These are phyloP conservation scores for Periconia sp. DNA, from an alignment of 2,329 filamentous ascomycete species.

Conservation along the genomic window DNA sequence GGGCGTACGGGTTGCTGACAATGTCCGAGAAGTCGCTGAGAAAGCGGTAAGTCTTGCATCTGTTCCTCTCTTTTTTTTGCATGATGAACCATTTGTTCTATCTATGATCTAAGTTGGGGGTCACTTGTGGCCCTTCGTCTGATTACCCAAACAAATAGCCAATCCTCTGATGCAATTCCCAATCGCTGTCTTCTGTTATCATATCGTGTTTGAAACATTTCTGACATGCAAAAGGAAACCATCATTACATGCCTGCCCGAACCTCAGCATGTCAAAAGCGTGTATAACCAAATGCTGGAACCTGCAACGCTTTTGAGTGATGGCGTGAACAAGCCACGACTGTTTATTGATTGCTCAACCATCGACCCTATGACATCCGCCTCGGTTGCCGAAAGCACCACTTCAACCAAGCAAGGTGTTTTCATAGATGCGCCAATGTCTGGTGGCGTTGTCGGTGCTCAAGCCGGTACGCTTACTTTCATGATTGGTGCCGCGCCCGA, in stretches of 20 bases:
- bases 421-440: slow-evolving; percentile 98
- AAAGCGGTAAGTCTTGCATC: slow-evolving; percentile 59
- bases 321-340: slow-evolving; percentile 58
- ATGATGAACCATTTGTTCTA: slow-evolving; percentile 57
- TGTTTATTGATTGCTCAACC: slow-evolving; percentile 96
- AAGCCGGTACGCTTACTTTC: slow-evolving; percentile 86
- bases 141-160: slow-evolving; percentile 69
- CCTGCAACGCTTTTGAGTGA: slow-evolving; percentile 55
- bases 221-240: slow-evolving; percentile 63
- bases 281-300: slow-evolving; percentile 76
- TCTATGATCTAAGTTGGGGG: slow-evolving; percentile 76
- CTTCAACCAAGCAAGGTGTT: slow-evolving; percentile 65
- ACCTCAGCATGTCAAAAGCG: slow-evolving; percentile 80
- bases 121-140: slow-evolving; percentile 57
- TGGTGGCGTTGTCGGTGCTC: slow-evolving; percentile 88
- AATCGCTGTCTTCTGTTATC: slow-evolving; percentile 6
- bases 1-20: slow-evolving; percentile 58
- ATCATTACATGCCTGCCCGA: slow-evolving; percentile 89
- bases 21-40: slow-evolving; percentile 64
- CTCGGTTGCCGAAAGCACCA: slow-evolving; percentile 71
- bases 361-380: slow-evolving; percentile 88
- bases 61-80: slow-evolving; percentile 9
- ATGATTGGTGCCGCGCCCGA: slow-evolving; percentile 78
- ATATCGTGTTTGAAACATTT: slow-evolving; percentile 2
- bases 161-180: slow-evolving; percentile 66